Base-by-base conservation (phyloP, 805 yeast genomes). In the Starmera caribaea region DNA sequence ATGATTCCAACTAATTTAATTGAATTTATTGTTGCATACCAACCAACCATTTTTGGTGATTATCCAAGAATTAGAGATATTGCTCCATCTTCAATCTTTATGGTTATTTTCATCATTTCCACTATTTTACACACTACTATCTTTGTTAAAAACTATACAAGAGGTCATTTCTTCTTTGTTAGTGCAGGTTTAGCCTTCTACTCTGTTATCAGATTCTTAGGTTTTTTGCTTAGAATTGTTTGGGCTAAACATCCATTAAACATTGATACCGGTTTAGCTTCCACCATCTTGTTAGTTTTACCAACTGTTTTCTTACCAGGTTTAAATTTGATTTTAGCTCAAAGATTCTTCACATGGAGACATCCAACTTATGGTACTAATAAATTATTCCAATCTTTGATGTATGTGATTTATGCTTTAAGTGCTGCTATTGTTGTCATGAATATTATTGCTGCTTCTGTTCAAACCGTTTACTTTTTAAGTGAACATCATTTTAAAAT, bases 261-360 rank as follows among this genome's bases (percentile, higher is more conserved):
- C 30, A 55, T 77, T 30, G 57, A 59, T 14, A 46, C 63, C 29
- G 90, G 85, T 36, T 61, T 81, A 38, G 62, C 78, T 5, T 66
- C 76, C 4, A 76, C 73, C 30, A 75, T 79, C 34, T 68, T 81
- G 40, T 53, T 75, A 24, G 69, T 76, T 45, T 61, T 79, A 16
- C 76, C 86, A n/a, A 71, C 78, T 14, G 72, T 77, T 17, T 56
- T 76, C 34, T 53, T 81, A 38, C 73, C 76, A 35, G 68, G 81
- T 6, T 63, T 77, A 51, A 79, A 78, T 51, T 66, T 80, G 58
- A 70, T 80, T 24, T 59, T 82, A 41, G 85, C 85, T 9, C 88
- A 81, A 58, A 71, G 89, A 56, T 61, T 80, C 26, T 79, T 80
- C 62, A 79, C 85, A 11, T 81, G 88, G 87, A 67, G 79, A 58